Conservation (phyloP, 129 eudicot species). For the Flaveria ramosissima region DNA sequence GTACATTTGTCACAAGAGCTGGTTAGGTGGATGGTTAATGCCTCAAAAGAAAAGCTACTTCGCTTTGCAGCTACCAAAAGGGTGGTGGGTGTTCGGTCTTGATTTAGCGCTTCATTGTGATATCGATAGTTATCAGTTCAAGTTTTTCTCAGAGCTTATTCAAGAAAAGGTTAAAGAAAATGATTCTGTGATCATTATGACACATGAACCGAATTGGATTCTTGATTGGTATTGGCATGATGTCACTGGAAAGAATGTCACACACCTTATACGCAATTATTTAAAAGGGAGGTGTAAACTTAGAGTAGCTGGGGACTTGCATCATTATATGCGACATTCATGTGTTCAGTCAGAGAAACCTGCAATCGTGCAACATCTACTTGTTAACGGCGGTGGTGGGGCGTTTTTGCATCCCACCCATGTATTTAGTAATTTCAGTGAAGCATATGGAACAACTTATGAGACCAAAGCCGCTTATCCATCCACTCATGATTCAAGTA, state of each 20-base stretch:
- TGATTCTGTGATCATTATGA: slow-evolving; percentile 93
- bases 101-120: slow-evolving; percentile 95
- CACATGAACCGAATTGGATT: slow-evolving; percentile 97
- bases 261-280: slow-evolving; percentile 74
- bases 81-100: slow-evolving; percentile 99
- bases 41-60: slow-evolving; percentile 98
- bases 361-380: slow-evolving; percentile 70
- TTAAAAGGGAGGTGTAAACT: slow-evolving; percentile 90
- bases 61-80: slow-evolving; percentile 82
- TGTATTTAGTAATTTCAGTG: slow-evolving; percentile 68
- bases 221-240: slow-evolving; percentile 97
- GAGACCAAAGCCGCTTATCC: slow-evolving; percentile 91
- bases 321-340: slow-evolving; percentile 98
- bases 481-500: slow-evolving; percentile 79
- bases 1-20: slow-evolving; percentile 95
- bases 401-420: slow-evolving; percentile 99
- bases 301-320: slow-evolving; percentile 90
- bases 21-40: slow-evolving; percentile 99
- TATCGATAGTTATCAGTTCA: slow-evolving; percentile 92
- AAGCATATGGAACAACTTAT: slow-evolving; percentile 60
- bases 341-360: slow-evolving; percentile 79
- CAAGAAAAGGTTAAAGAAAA: slow-evolving; percentile 80
- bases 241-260: slow-evolving; percentile 73
- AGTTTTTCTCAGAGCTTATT: slow-evolving; percentile 79
- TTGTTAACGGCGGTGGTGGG: slow-evolving; percentile 96